phyloP scores from a whole-genome alignment of 768 basidiomycete species.

The Boletus tomentosulus region DNA sequence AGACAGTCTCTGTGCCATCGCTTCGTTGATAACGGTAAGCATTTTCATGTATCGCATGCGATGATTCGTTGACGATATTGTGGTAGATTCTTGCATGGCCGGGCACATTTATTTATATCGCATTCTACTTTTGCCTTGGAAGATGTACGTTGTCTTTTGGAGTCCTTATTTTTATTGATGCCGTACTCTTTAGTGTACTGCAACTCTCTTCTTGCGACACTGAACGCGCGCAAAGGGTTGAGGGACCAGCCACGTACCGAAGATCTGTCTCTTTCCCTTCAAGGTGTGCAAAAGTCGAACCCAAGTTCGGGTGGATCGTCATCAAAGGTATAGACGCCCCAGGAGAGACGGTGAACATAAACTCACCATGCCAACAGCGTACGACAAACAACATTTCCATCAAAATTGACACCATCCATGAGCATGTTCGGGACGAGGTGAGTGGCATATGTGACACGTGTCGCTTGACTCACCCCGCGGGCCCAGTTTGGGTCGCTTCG shows the following conservation, averaged over 20 bases:
- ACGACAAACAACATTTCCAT: slow-evolving; percentile 51
- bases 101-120: slow-evolving; percentile 55
- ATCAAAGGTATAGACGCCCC: slow-evolving; percentile 9
- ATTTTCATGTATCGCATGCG: background rate
- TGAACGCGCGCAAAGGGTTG: slow-evolving; percentile 53
- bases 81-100: slow-evolving; percentile 47
- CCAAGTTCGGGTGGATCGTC: slow-evolving; percentile 4
- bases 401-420: slow-evolving; percentile 63
- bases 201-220: slow-evolving; percentile 57
- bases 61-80: background rate
- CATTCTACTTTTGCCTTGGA: slow-evolving; percentile 62
- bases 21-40: slow-evolving; percentile 50
- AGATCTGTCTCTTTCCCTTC: slow-evolving; percentile 29
- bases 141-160: slow-evolving; percentile 40
- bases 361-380: slow-evolving; percentile 10
- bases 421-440: slow-evolving; percentile 43
- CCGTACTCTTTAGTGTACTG: slow-evolving; percentile 43
- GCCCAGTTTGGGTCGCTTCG: slow-evolving; percentile 11
- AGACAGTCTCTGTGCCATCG: slow-evolving; percentile 48
- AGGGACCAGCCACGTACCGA: slow-evolving; percentile 27
- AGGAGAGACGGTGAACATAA: background rate
- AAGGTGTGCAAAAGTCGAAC: slow-evolving; percentile 24
- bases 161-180: background rate
- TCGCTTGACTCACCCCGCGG: background rate
- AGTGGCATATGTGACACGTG: background rate